A percentile compares a stretch with the other conserved stretches of the same genome.
phyloP scores from a whole-genome alignment of 1,284 basidiomycete species.

The Boletus austroedulis region DNA sequence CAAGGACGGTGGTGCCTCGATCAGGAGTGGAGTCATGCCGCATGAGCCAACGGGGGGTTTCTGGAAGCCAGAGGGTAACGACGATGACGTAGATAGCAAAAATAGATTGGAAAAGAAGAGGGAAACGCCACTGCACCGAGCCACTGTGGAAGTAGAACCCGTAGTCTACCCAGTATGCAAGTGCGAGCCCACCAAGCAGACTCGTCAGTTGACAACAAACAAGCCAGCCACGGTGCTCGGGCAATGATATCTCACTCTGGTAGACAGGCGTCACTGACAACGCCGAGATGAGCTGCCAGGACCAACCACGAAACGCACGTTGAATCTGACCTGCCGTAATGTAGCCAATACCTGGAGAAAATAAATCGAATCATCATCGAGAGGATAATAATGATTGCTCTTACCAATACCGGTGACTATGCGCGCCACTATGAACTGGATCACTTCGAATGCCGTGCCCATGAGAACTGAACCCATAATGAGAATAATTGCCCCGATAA shows the following conservation, averaged over 20 bases:
- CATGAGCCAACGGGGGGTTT: slow-evolving; percentile 20
- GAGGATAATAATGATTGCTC: not conserved
- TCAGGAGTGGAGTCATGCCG: slow-evolving; percentile 11
- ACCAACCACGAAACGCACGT: not conserved
- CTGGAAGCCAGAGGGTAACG: slow-evolving; percentile 16
- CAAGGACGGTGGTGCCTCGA: slow-evolving; percentile 13
- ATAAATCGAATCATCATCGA: not conserved
- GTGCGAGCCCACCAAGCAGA: slow-evolving; percentile 12
- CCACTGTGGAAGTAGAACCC: slow-evolving; percentile 15
- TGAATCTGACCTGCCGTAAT: slow-evolving; percentile 11
- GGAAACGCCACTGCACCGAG: slow-evolving; percentile 17
- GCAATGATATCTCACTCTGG: slow-evolving; percentile 17
- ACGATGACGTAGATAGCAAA: slow-evolving; percentile 16
- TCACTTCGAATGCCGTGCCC: slow-evolving; percentile 14
- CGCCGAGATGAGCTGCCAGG: not conserved
- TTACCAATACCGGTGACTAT: slow-evolving; percentile 14
- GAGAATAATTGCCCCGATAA: slow-evolving; percentile 10
- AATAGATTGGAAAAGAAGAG: slow-evolving; percentile 15
- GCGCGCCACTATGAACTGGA: slow-evolving; percentile 18
- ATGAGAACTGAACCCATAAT: slow-evolving; percentile 16
- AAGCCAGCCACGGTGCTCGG: slow-evolving; percentile 18
- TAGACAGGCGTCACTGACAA: slow-evolving; percentile 15
- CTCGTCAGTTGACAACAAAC: slow-evolving; percentile 18
- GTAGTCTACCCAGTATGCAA: slow-evolving; percentile 20
- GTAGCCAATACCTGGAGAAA: slow-evolving; percentile 14